Base-by-base conservation (phyloP, 2,329 filamentous ascomycete genomes). In the Fusarium devonianum region DNA sequence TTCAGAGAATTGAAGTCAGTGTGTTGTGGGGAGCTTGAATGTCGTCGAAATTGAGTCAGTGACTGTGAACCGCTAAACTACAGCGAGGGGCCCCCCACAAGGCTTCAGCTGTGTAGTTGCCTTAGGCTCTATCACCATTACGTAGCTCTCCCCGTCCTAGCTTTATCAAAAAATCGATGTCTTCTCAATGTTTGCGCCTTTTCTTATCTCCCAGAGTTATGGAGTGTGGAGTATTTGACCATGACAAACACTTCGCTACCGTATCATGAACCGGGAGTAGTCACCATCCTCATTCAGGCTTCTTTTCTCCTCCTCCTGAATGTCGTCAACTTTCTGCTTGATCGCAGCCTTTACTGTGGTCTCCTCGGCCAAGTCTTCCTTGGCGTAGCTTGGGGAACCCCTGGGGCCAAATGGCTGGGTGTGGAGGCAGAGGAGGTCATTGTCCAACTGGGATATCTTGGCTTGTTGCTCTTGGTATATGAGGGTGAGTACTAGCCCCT, bases 281-380 rank as follows among this genome's bases (percentile, higher is more conserved):
- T 72, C 7, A 79, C 76, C 0, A 79, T 91, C 34, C 75, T 90
- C 2, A 77, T 81, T 32, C 76, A 81, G 4, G 73, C 85, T 0
- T 83, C 83, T 0, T 86, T 92, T 57, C 67, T 90, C 0, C 64
- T 90, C 1, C 66, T 82, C 1, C 76, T 89, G 33, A 89, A 89
- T 56, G 33, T 79, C 5, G 59, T 82, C 51, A 84, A 85, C 54
- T 74, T 74, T 45, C 63, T 77, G 0, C 75, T 90, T 1, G 82
- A 91, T 59, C 75, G 71, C 11, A 58, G 82, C 0, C 64, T 89
- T 0, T 89, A 86, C 66, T 90, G 87, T 62, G 88, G 88, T 0
- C 78, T 92, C 0, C 72, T 92, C 6, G 89, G 87, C 1, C 87
- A 92, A 61, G 78, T 92, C 11, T 73, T 90, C 7, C 67, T 91